A percentile compares a stretch with the other conserved stretches of the same genome.
Evolutionary conservation across 202 grass and related monocot genomes (phyloP).

Genomic region (Cymbopogon flexuosus): DNA sequence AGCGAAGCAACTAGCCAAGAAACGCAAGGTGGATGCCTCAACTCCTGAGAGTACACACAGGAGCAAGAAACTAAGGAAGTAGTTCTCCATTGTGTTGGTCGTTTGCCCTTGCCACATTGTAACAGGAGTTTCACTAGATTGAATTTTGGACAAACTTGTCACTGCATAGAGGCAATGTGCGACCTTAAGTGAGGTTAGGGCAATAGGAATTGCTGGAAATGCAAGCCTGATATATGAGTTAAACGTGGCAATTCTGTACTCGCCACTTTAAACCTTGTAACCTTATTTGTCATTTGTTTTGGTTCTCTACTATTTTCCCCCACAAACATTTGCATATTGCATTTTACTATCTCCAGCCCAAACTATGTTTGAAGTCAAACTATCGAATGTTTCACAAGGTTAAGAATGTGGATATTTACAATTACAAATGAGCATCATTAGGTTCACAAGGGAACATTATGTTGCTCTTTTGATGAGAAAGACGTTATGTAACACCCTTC

Average conservation of each 20-base stretch:
- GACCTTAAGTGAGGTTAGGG: neutral
- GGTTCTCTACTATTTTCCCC: neutral
- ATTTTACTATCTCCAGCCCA: neutral
- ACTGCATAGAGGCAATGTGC: neutral
- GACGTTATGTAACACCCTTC: too few relatives aligned
- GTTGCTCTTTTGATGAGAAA: too few relatives aligned
- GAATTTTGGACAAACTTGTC: slow-evolving; percentile 2
- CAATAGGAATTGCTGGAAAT: neutral
- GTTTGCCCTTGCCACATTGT: neutral
- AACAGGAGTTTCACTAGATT: neutral
- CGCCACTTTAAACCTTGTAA: neutral
- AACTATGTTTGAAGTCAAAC: neutral
- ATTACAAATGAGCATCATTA: neutral
- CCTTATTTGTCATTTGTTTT: neutral
- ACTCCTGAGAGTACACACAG: slow-evolving; percentile 54
- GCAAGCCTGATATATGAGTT: neutral
- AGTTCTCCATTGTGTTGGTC: neutral
- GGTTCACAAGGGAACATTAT: too few relatives aligned
- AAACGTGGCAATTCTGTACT: neutral
- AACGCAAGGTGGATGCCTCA: slow-evolving; percentile 52
- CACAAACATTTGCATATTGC: neutral
- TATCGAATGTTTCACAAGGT: neutral
- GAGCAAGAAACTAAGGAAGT: slow-evolving; percentile 69
- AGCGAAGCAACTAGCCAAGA: slow-evolving; percentile 65
- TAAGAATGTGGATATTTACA: neutral